These are phyloP conservation scores for Tetracladium setigerum DNA, from an alignment of 495 filamentous ascomycete genomes.

Conservation along the genomic window DNA sequence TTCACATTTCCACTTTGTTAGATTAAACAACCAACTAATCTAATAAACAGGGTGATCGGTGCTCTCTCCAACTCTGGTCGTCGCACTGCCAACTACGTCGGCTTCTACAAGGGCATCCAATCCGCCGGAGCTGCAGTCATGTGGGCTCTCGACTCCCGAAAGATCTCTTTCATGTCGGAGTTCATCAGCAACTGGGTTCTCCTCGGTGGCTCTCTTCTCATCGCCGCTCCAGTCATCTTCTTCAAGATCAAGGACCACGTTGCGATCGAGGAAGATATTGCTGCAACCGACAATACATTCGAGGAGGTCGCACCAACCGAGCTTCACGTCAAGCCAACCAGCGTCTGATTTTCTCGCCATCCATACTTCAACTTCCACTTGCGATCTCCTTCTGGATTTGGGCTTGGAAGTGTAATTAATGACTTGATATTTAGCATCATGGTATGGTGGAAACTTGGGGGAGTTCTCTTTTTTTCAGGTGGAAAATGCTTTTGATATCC, in stretches of 20 bases:
- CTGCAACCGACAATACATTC: conserved; percentile 72
- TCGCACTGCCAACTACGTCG: conserved; percentile 86
- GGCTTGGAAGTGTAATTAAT: background rate
- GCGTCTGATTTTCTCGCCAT: background rate
- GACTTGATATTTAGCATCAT: too few relatives aligned
- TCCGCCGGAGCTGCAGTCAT: conserved; percentile 86
- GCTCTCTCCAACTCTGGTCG: conserved; percentile 84
- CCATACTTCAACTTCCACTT: conserved; percentile 16
- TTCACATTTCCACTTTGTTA: background rate
- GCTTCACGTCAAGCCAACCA: conserved; percentile 8
- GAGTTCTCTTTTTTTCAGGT: too few relatives aligned
- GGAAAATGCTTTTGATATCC: too few relatives aligned
- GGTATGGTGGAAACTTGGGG: too few relatives aligned
- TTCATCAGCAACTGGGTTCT: conserved; percentile 38
- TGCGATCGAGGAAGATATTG: conserved; percentile 67
- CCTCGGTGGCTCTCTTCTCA: conserved; percentile 58
- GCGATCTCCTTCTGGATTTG: conserved; percentile 22
- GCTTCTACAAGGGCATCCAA: conserved; percentile 97
- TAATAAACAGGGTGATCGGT: conserved; percentile 79
- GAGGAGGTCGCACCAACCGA: conserved; percentile 47
- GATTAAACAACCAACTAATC: conserved; percentile 5
- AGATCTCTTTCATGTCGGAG: conserved; percentile 51
- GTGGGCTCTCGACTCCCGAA: conserved; percentile 66
- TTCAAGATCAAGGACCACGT: conserved; percentile 69
- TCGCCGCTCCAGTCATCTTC: conserved; percentile 75